Conservation (phyloP, 78 protist species). For the Cavenderia fasciculata region DNA sequence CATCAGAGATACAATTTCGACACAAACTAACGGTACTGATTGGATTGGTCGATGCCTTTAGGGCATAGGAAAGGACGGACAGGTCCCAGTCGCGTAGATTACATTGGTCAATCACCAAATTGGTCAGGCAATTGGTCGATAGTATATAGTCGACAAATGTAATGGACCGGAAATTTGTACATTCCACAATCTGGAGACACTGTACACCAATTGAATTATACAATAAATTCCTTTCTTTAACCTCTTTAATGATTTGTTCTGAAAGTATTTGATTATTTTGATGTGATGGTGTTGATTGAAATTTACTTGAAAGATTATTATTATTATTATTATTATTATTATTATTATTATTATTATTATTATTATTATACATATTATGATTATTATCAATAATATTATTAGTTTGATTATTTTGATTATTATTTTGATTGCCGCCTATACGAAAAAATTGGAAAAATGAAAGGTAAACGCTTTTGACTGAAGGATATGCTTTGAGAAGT, state of each 20-base stretch:
- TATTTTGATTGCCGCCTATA: too few species aligned
- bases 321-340: not conserved
- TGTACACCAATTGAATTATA: conserved; percentile 5
- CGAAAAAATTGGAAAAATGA: conserved; percentile 43
- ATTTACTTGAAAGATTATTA: not conserved
- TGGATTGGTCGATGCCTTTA: conserved; percentile 5
- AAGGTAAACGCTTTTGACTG: conserved; percentile 43
- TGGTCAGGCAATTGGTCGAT: not conserved
- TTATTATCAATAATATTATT: conserved; percentile 1
- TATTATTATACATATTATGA: conserved; percentile 9
- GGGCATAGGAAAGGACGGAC: not conserved
- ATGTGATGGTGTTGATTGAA: not conserved
- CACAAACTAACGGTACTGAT: conserved; percentile 4
- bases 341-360: conserved; percentile 16
- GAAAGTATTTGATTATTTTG: conserved; percentile 9
- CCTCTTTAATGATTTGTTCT: not conserved
- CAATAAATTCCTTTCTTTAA: not conserved
- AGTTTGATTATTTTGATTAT: not conserved
- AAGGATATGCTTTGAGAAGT: conserved; percentile 10
- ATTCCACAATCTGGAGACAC: conserved; percentile 10
- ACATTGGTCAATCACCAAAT: conserved; percentile 24
- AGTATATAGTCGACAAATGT: conserved; percentile 43
- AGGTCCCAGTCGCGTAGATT: conserved; percentile 35
- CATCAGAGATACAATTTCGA: conserved; percentile 17
- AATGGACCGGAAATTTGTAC: conserved; percentile 37